Base-by-base conservation (phyloP, 352 stramenopile genomes). In the Sclerospora graminicola region DNA sequence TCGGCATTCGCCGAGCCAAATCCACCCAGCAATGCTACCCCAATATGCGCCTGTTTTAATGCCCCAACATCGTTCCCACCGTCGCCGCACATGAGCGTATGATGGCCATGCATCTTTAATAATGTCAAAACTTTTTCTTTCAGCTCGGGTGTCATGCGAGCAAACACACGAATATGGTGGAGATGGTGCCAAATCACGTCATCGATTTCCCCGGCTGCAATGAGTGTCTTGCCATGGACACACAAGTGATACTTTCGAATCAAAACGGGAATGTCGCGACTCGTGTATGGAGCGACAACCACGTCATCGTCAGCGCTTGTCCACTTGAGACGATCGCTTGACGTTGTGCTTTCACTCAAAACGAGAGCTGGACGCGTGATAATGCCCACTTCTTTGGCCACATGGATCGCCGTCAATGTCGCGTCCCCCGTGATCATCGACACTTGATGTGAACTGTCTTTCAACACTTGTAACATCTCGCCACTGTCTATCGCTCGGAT, bases 341-440 rank as follows among this genome's bases (percentile, higher is more conserved):
- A 46, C 14, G 60, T 62, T 9, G 54, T 52, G 18, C 42, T 64
- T 42, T 84, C 68, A 4, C 57, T 84, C 36, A 94, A 41, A 41
- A 95, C 79, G 10, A 94, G 37, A 21, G 79, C 77, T 6, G 74
- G 71, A 31, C 64, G 66, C 43, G 68, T 68, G 30, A 98, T 66
- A 39, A 99, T 98, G 27, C 84, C 83, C 2, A 98, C 93, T 52
- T 98, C 81, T 46, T 86, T 82, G 5, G 95, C 96, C 16, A 99
- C 96, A 48, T 99, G 89, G 20, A 94, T 86, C 26, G 96, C 96
- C 28, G 97, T 99, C 20, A 98, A 73, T 8, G 95, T 87, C 26
- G 88, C 86, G 65, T 99, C 97, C 42, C 97, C 97, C 9, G 96
- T 99, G 55, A 99, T 98, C 92, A 99, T 99, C 15, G 94, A 91